A percentile compares a stretch with the other conserved stretches of the same genome.
Conservation (phyloP, 345 rosid species). For the Hibiscus tridactylites region DNA sequence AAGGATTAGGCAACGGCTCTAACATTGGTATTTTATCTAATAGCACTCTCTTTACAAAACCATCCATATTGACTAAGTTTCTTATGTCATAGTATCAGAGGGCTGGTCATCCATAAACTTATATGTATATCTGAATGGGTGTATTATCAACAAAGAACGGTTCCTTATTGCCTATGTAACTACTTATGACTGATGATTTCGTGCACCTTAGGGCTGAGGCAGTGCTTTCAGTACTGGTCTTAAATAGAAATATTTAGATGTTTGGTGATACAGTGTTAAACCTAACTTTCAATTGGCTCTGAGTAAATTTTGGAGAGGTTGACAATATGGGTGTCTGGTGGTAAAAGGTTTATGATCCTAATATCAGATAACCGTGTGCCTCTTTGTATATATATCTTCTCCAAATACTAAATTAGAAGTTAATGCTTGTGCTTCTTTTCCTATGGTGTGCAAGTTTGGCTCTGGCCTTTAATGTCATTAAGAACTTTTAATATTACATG, state of each 20-base stretch:
- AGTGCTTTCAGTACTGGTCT: not conserved
- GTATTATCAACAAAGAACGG: not conserved
- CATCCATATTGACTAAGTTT: not conserved
- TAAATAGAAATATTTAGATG: not conserved
- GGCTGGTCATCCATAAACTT: not conserved
- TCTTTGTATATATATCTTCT: slow-evolving; percentile 18
- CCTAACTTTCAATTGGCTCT: not conserved
- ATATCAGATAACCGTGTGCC: slow-evolving; percentile 27
- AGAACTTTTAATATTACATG: not conserved
- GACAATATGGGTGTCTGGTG: slow-evolving; percentile 29
- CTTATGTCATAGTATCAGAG: not conserved
- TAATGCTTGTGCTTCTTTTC: slow-evolving; percentile 38
- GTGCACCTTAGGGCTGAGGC: not conserved
- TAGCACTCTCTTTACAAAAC: not conserved
- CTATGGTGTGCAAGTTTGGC: slow-evolving; percentile 43
- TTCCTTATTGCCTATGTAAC: not conserved
- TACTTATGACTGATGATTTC: too few relatives aligned
- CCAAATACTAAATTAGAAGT: slow-evolving; percentile 31
- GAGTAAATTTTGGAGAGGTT: slow-evolving; percentile 23
- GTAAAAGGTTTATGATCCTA: slow-evolving; percentile 3
- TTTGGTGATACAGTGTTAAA: not conserved
- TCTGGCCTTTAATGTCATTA: not conserved
- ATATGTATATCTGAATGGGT: too few relatives aligned
- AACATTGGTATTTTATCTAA: not conserved
- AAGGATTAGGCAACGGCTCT: not conserved